A percentile compares a stretch with the other conserved stretches of the same genome.
Evolutionary conservation across 2,329 filamentous ascomycete species (phyloP).

Genomic region (Geosmithia morbida): DNA sequence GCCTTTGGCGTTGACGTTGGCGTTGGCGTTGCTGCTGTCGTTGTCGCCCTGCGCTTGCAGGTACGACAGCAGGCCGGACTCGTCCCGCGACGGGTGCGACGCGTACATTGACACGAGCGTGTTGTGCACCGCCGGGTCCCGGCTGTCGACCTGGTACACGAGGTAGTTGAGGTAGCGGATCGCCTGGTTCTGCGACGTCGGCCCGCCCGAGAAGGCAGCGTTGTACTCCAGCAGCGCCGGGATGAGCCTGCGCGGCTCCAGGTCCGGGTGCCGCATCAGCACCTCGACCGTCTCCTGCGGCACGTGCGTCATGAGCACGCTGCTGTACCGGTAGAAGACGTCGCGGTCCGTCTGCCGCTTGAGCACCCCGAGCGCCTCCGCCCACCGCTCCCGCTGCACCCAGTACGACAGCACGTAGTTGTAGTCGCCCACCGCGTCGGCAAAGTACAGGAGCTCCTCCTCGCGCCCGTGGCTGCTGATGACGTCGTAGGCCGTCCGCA

Average conservation of each 20-base stretch:
- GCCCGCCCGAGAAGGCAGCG: constrained; percentile 49
- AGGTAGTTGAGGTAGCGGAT: constrained; percentile 87
- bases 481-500: constrained; percentile 86
- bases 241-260: constrained; percentile 78
- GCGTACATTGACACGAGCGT: constrained; percentile 94
- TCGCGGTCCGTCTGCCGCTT: constrained; percentile 88
- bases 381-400: constrained; percentile 91
- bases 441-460: constrained; percentile 83
- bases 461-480: constrained; percentile 92
- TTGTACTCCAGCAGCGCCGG: constrained; percentile 92
- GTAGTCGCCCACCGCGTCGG: constrained; percentile 77
- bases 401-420: constrained; percentile 94
- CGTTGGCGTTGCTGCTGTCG: constrained; percentile 27
- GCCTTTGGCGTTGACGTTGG: not conserved
- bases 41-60: constrained; percentile 82
- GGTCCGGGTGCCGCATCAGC: constrained; percentile 75
- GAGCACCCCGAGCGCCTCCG: constrained; percentile 70
- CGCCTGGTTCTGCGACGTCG: constrained; percentile 71
- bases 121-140: constrained; percentile 84
- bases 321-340: constrained; percentile 93
- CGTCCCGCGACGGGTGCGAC: constrained; percentile 67
- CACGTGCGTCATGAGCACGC: constrained; percentile 84
- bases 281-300: constrained; percentile 85
- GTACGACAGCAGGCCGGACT: constrained; percentile 75
- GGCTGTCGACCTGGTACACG: constrained; percentile 71